These are phyloP conservation scores for Shiraia bambusicola DNA, from an alignment of 2,329 filamentous ascomycete genomes.

Conservation along the genomic window DNA sequence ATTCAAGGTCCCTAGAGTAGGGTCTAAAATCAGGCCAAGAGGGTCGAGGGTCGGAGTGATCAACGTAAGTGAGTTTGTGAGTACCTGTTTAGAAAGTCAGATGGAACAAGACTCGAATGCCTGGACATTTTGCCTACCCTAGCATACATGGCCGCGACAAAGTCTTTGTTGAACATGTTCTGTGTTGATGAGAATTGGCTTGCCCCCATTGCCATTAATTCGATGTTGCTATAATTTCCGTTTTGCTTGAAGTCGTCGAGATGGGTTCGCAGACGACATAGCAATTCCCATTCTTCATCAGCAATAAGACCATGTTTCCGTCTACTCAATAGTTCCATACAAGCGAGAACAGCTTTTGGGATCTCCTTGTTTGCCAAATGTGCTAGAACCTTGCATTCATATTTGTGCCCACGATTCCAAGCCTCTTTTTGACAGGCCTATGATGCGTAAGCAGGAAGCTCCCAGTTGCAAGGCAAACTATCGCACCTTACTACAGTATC, in stretches of 20 bases:
- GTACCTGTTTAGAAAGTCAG: slow-evolving; percentile 43
- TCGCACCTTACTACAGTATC: slow-evolving; percentile 61
- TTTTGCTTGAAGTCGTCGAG: slow-evolving; percentile 50
- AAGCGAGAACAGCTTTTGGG: slow-evolving; percentile 58
- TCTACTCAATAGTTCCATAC: slow-evolving; percentile 56
- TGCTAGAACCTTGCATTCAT: slow-evolving; percentile 59
- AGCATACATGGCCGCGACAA: slow-evolving; percentile 49
- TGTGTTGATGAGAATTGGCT: slow-evolving; percentile 54
- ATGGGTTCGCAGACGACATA: slow-evolving; percentile 53
- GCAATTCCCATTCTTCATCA: slow-evolving; percentile 46
- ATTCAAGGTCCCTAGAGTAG: slow-evolving; percentile 57
- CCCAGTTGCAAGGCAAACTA: not conserved
- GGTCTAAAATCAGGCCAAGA: slow-evolving; percentile 61
- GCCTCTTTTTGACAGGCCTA: slow-evolving; percentile 61
- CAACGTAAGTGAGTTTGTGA: slow-evolving; percentile 61
- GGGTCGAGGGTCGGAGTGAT: slow-evolving; percentile 58
- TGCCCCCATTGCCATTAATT: slow-evolving; percentile 57
- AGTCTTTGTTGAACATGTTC: slow-evolving; percentile 43
- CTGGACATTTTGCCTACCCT: slow-evolving; percentile 35
- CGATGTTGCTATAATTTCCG: slow-evolving; percentile 49
- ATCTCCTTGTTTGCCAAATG: slow-evolving; percentile 47
- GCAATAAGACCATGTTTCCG: slow-evolving; percentile 42
- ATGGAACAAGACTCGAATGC: slow-evolving; percentile 21
- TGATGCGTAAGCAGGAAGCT: slow-evolving; percentile 5
- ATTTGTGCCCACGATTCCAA: slow-evolving; percentile 61